Base-by-base conservation (phyloP, 2,329 filamentous ascomycete genomes). In the Ophiocordyceps camponoti-leonardi region DNA sequence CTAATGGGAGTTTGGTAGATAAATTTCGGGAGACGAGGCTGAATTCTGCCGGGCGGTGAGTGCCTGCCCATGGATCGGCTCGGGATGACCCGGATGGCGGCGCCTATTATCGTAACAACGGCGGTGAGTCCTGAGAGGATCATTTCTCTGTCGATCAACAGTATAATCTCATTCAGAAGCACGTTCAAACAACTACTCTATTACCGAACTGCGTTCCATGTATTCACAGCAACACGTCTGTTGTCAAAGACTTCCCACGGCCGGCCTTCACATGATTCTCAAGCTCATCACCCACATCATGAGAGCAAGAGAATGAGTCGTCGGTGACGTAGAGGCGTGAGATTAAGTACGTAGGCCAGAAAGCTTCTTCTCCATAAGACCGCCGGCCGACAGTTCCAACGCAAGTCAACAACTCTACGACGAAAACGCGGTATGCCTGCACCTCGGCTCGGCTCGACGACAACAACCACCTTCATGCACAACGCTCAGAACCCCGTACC, bases 1-100 rank as follows among this genome's bases (percentile, higher is more conserved):
- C 41, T 55, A 16, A 19, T 20, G 19, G 18, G 8, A n/a, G 28
- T 7, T 11, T 19, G 28, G 6, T n/a, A 26, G 16, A 28, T 61
- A 66, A 64, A 64, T 53, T 61, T 63, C 65, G 60, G 58, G 54
- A 53, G 55, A 54, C 47, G 49, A 43, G 33, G 26, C 30, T 46
- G 43, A 51, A 58, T 64, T 64, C 58, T 65, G 63, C 63, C 60
- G 58, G 61, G 64, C 62, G 62, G 63, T 65, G 56, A 47, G 28
- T 0, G 7, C 19, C 11, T 0, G 7, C 19, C 11, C 39, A 22
- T 11, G 7, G 19, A 3, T 14, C 14, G 41, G 11, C 2, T 11
- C n/a, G 22, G 19, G 16, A 18, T 3, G 3, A 14, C 22, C n/a
- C 20, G 11, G 12, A 19, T 14, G 40, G 12, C 40, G 13, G 8